Base-by-base conservation (phyloP, 139 green algal genomes). In the Picochlorum sp. region DNA sequence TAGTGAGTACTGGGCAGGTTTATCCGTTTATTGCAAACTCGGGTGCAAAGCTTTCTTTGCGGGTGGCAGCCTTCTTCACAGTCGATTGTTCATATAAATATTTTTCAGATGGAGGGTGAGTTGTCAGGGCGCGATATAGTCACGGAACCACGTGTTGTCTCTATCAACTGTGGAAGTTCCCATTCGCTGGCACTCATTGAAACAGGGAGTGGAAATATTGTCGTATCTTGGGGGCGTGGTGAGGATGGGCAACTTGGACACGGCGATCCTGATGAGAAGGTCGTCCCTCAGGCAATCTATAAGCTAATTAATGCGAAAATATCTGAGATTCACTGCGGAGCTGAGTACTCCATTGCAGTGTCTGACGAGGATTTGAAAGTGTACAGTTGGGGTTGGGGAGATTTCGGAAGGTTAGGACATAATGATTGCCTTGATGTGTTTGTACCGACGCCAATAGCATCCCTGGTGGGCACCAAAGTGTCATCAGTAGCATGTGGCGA, bases 321-420 rank as follows among this genome's bases (percentile, higher is more conserved):
- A 3, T 73, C 50, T 23, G 16, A 18, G 5, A 72, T 93, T 2
- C 59, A 74, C 13, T 92, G 86, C 57, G 90, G 90, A 16, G 90
- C 90, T 20, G 90, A 97, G 57, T 92, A 95, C 77, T 88, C 77
- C 2, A 62, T 92, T 30, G 86, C 84, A 5, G 70, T 89, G 0
- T 44, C 26, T n/a, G 37, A 38, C 0, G 60, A 59, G 18, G 24
- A 21, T 21, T 14, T 56, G n/a, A 16, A 59, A 16, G 37, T 66
- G 18, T 55, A 66, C 37, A 31, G n/a, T 6, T 66, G 34, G 34
- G 60, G 60, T 21, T 66, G 60, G 60, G 60, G 24, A 56, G 60
- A 66, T 57, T 66, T 66, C 23, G 60, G 60, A 18, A 59, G 90
- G 1, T 70, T 97, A 44, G 90, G 90, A 3, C 86, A 93, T 58